Evolutionary conservation across 768 basidiomycete genomes (phyloP).

Genomic region (Tulasnella sp.): DNA sequence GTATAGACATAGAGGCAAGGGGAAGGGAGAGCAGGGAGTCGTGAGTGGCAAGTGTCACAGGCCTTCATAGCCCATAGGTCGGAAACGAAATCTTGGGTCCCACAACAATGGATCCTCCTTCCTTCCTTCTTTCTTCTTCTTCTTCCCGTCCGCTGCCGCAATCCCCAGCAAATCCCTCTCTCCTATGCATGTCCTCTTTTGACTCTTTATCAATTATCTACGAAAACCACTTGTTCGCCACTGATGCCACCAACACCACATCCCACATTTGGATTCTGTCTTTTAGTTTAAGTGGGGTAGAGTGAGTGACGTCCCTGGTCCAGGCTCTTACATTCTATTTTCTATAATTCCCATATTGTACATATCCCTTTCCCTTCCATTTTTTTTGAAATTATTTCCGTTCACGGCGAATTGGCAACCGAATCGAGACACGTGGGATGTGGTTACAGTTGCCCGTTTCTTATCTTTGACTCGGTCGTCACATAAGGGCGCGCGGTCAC

Average conservation of each 20-base stretch:
- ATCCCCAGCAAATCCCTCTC: not conserved
- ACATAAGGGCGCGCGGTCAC: not conserved
- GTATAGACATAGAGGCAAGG: not conserved
- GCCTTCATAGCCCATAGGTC: not conserved
- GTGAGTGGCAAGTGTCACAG: not conserved
- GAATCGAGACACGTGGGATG: not conserved
- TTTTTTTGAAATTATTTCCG: not conserved
- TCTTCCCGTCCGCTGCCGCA: not conserved
- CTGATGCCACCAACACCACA: not conserved
- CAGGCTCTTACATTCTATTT: not conserved
- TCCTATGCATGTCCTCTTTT: not conserved
- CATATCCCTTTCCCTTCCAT: too few species aligned
- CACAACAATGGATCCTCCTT: not conserved
- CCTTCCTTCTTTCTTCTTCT: not conserved
- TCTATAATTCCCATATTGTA: not conserved
- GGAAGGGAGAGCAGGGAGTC: slow-evolving; percentile 1
- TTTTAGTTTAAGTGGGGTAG: not conserved
- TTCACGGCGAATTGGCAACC: not conserved
- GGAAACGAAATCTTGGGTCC: not conserved
- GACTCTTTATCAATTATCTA: not conserved
- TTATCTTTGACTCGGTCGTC: slow-evolving; percentile 4
- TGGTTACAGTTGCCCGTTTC: not conserved
- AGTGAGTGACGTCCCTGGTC: not conserved
- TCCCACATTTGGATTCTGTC: not conserved
- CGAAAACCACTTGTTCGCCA: not conserved